Evolutionary conservation across 768 basidiomycete species (phyloP).

Genomic region (Trametes cubensis): DNA sequence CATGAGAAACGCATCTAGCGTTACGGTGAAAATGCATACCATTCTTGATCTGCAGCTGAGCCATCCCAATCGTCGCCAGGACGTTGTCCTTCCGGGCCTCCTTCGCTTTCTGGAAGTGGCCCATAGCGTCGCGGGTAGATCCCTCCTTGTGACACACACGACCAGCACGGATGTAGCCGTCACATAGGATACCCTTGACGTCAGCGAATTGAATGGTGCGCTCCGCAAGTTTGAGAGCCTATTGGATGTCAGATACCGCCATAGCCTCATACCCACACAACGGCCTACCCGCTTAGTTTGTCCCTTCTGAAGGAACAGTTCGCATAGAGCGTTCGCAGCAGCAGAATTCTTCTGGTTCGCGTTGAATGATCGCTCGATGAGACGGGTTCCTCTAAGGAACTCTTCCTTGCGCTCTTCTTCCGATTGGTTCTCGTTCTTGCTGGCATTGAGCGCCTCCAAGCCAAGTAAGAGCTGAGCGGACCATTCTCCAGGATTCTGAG

Average conservation of each 20-base stretch:
- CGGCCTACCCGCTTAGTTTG: conserved; percentile 57
- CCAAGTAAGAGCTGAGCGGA: conserved; percentile 82
- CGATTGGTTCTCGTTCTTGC: conserved; percentile 67
- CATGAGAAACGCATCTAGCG: neutral
- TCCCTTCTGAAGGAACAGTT: conserved; percentile 74
- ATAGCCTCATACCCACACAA: neutral
- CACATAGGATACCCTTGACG: conserved; percentile 79
- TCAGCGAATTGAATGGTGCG: conserved; percentile 94
- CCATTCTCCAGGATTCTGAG: conserved; percentile 77
- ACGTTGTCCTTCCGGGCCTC: conserved; percentile 75
- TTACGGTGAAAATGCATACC: conserved; percentile 47
- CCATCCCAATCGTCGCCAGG: conserved; percentile 80
- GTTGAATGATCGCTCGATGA: conserved; percentile 80
- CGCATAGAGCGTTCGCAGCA: conserved; percentile 82
- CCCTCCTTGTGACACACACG: conserved; percentile 79
- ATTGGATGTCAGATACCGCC: neutral
- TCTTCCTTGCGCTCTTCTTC: conserved; percentile 65
- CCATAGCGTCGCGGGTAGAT: conserved; percentile 60
- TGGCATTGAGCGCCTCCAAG: conserved; percentile 82
- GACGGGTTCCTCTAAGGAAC: conserved; percentile 66
- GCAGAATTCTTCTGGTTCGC: conserved; percentile 76
- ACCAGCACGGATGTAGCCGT: conserved; percentile 84
- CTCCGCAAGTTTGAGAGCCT: conserved; percentile 93
- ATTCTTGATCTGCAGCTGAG: conserved; percentile 83
- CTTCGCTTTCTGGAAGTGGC: conserved; percentile 67